Base-by-base conservation (phyloP, 352 stramenopile species). In the Globisporangium cederbergense region DNA sequence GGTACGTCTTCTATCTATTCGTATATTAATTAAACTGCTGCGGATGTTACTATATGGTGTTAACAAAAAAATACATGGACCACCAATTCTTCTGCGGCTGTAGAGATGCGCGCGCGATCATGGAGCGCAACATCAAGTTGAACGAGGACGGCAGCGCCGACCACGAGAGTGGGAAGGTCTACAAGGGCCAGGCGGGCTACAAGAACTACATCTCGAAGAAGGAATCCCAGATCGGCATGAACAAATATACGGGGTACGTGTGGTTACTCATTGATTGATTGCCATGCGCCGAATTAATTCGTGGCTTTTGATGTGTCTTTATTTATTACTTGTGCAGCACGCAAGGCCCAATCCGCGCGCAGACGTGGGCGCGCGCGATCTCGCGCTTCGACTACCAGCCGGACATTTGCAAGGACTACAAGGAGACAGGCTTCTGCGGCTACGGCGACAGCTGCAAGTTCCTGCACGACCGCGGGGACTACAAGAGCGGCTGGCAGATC, bases 321-420 rank as follows among this genome's bases (percentile, higher is more conserved):
- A 20, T 43, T 34, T 13, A 30, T 13, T 18, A 45, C 22, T 28
- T 64, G 25, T 32, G 8, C 38, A 90, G 89, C n/a, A 98, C 89
- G 3, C 89, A 97, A 65, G 97, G 96, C 8, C 97, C 97, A 6
- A 97, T 99, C 28, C 83, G 91, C n/a, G 96, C 96, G 18, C 84
- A 98, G 42, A 96, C 88, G 2, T 98, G 97, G 77, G 84, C 98
- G 4, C 85, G 97, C 6, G 93, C 93, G 20, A 99, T 98, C 52
- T 97, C 78, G 32, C 89, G 95, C 22, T 99, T 99, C 65, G 97
- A 99, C 67, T 99, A 99, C 77, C 78, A 89, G 73, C 95, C 96
- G 2, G 96, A 99, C 68, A 93, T 99, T 58, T 99, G 98, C 78
- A 99, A 99, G 72, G 98, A 99, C 75, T 99, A 99, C 83, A 99